Conservation (phyloP, 257 asterid genomes). For the Fraxinus americana region DNA sequence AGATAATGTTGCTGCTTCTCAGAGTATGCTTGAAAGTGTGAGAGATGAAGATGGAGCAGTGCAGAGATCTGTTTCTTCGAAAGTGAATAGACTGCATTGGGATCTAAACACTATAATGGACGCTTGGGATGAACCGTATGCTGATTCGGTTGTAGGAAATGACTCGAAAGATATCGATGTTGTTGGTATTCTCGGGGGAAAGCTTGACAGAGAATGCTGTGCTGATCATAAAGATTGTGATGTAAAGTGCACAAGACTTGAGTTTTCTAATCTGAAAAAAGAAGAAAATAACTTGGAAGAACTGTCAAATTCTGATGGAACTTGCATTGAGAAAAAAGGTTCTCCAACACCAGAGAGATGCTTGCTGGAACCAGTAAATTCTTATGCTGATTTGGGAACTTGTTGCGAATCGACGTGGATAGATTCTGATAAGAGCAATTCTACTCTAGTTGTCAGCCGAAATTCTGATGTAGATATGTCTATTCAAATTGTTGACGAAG, state of each 20-base stretch:
- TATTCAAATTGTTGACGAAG: constrained; percentile 19
- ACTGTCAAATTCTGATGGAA: constrained; percentile 29
- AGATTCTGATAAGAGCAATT: constrained; percentile 7
- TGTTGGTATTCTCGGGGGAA: constrained; percentile 26
- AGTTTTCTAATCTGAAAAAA: constrained; percentile 19
- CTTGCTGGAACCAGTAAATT: constrained; percentile 18
- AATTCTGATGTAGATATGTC: constrained; percentile 24
- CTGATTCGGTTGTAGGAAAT: constrained; percentile 33
- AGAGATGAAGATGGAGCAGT: constrained; percentile 28
- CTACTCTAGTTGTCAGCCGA: constrained; percentile 24
- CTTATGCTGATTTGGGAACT: constrained; percentile 18
- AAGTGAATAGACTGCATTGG: constrained; percentile 73
- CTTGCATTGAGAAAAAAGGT: constrained; percentile 24
- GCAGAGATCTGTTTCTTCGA: constrained; percentile 34
- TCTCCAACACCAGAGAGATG: constrained; percentile 6
- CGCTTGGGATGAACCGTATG: constrained; percentile 72
- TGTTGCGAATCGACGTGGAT: constrained; percentile 20
- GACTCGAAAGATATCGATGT: constrained; percentile 20
- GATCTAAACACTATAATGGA: constrained; percentile 78
- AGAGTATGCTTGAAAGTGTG: constrained; percentile 31
- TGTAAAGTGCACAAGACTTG: constrained; percentile 13
- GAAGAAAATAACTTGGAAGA: constrained; percentile 32
- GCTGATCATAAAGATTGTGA: constrained; percentile 3
- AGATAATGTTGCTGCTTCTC: constrained; percentile 30
- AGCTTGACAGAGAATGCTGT: constrained; percentile 29